Conservation (phyloP, 164 flowering plant species). For the Berberis thunbergii region DNA sequence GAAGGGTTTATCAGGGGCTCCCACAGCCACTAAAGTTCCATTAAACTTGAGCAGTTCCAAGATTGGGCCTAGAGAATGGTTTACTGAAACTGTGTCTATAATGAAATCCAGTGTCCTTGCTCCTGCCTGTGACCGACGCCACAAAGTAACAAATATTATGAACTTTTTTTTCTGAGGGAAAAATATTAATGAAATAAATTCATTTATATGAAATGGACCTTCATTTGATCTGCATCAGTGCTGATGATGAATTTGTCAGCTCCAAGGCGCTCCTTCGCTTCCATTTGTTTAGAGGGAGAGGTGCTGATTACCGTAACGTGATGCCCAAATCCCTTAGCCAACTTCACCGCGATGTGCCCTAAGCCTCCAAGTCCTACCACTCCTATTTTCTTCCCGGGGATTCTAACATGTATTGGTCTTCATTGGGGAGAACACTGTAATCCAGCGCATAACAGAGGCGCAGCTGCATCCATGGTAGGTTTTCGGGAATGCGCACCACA, state of each 20-base stretch:
- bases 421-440: slow-evolving; percentile 62
- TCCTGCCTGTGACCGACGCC: slow-evolving; percentile 18
- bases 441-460: slow-evolving; percentile 66
- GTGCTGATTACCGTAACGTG: slow-evolving; percentile 82
- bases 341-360: slow-evolving; percentile 69
- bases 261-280: slow-evolving; percentile 53
- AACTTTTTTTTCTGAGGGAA: too few relatives aligned
- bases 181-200: too few relatives aligned
- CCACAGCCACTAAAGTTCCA: slow-evolving; percentile 49
- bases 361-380: slow-evolving; percentile 76
- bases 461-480: slow-evolving; percentile 52
- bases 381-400: slow-evolving; percentile 47
- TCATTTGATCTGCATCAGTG: slow-evolving; percentile 42
- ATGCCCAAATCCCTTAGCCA: slow-evolving; percentile 68
- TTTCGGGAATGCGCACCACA: slow-evolving; percentile 55
- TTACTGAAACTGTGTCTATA: slow-evolving; percentile 51
- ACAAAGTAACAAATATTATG: too few relatives aligned
- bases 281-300: slow-evolving; percentile 55
- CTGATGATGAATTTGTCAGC: slow-evolving; percentile 64
- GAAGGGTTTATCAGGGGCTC: slow-evolving; percentile 61
- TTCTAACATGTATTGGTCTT: slow-evolving; percentile 41
- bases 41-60: slow-evolving; percentile 49
- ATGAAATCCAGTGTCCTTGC: slow-evolving; percentile 46
- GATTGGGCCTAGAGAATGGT: slow-evolving; percentile 41
- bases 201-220: slow-evolving; percentile 17